These are phyloP conservation scores for Suillus variegatus DNA, from an alignment of 768 basidiomycete genomes.

Conservation along the genomic window DNA sequence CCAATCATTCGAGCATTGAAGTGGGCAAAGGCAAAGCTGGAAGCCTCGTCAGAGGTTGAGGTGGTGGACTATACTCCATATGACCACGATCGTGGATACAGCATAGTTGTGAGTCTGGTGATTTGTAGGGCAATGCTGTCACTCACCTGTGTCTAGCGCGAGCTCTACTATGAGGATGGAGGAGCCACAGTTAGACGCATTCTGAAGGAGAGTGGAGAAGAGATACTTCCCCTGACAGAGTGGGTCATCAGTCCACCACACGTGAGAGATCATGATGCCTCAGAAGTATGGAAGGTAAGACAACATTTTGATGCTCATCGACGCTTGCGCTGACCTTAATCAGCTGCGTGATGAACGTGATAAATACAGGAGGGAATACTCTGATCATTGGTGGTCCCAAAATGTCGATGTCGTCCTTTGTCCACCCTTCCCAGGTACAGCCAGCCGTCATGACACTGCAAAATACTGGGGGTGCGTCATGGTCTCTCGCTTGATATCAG, in stretches of 20 bases:
- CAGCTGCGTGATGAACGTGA: conserved; percentile 32
- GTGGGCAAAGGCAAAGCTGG: conserved; percentile 36
- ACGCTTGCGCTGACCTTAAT: not conserved
- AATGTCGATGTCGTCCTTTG: conserved; percentile 39
- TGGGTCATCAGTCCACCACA: conserved; percentile 35
- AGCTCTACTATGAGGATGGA: conserved; percentile 41
- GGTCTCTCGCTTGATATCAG: conserved; percentile 9
- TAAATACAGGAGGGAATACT: conserved; percentile 31
- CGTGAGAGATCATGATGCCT: conserved; percentile 26
- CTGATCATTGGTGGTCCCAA: conserved; percentile 37
- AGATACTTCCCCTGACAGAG: conserved; percentile 35
- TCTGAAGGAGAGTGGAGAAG: conserved; percentile 34
- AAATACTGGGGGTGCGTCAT: conserved; percentile 37
- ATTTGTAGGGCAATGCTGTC: not conserved
- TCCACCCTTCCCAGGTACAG: conserved; percentile 36
- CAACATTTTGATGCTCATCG: conserved; percentile 36
- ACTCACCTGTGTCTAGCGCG: conserved; percentile 23
- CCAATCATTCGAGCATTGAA: conserved; percentile 44
- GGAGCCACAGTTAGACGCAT: conserved; percentile 28
- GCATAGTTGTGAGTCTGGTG: conserved; percentile 32
- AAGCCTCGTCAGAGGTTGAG: conserved; percentile 33
- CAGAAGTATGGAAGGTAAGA: conserved; percentile 32
- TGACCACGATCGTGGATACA: conserved; percentile 35
- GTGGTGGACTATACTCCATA: conserved; percentile 38
- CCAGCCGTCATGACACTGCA: conserved; percentile 35